phyloP scores from a whole-genome alignment of 805 yeast genomes.

The Ogataea pini region DNA sequence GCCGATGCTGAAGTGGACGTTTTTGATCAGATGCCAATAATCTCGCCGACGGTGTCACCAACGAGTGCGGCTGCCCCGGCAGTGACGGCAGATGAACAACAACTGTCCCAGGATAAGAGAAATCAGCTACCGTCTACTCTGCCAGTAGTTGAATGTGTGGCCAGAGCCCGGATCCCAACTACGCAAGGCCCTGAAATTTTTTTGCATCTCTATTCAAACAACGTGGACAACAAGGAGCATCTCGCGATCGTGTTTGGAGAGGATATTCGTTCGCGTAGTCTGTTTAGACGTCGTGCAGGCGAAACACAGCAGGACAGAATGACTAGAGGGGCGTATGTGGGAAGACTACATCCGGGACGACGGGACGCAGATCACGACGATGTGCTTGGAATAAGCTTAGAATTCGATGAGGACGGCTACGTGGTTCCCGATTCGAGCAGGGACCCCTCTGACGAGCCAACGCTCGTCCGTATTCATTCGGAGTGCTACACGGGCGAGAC shows the following conservation, averaged over 20 bases:
- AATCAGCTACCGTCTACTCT: constrained; percentile 51
- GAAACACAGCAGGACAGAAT: constrained; percentile 91
- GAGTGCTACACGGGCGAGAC: constrained; percentile 99
- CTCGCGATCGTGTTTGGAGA: constrained; percentile 97
- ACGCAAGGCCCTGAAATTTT: constrained; percentile 93
- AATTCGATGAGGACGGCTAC: constrained; percentile 44
- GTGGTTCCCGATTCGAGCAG: constrained; percentile 33
- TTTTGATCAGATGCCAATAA: constrained; percentile 39
- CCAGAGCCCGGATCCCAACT: constrained; percentile 95
- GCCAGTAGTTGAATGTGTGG: constrained; percentile 83
- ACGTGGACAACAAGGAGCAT: constrained; percentile 89
- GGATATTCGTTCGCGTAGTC: constrained; percentile 73
- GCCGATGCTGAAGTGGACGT: constrained; percentile 22
- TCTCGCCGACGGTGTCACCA: constrained; percentile 44
- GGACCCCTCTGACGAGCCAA: constrained; percentile 36
- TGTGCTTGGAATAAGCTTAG: constrained; percentile 36
- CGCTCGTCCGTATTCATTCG: constrained; percentile 86
- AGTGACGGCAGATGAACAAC: constrained; percentile 9
- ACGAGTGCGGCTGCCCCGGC: constrained; percentile 16
- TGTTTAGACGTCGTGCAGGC: constrained; percentile 59
- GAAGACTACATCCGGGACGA: constrained; percentile 87
- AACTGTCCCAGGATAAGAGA: constrained; percentile 30
- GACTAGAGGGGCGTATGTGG: constrained; percentile 98
- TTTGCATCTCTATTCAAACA: constrained; percentile 83
- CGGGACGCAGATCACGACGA: constrained; percentile 63